Percentiles rank a stretch among this genome's conserved stretches.
Evolutionary conservation across 495 filamentous ascomycete species (phyloP).

Genomic region (Penicillium parvum): DNA sequence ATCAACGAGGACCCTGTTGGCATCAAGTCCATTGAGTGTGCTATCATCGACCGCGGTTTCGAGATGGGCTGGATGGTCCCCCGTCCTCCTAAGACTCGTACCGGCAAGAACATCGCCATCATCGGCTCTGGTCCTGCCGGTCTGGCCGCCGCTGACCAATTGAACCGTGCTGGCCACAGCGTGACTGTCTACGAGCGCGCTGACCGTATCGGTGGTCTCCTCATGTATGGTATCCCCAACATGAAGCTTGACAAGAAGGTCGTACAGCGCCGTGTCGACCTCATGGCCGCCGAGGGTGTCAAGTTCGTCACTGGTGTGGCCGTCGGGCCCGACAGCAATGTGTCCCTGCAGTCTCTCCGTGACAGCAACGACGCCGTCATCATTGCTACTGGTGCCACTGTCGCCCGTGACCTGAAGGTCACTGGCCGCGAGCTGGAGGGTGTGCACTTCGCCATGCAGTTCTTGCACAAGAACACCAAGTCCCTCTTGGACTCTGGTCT

Average conservation of each 20-base stretch:
- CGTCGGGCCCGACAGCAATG: slow-evolving; percentile 70
- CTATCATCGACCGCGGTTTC: slow-evolving; percentile 98
- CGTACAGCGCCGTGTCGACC: slow-evolving; percentile 91
- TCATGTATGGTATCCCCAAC: slow-evolving; percentile 99
- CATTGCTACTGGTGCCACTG: slow-evolving; percentile 94
- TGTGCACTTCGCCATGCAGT: slow-evolving; percentile 98
- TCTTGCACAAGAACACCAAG: slow-evolving; percentile 98
- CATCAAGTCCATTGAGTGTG: slow-evolving; percentile 99
- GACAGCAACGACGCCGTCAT: slow-evolving; percentile 78
- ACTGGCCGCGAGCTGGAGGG: slow-evolving; percentile 86
- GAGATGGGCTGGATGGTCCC: slow-evolving; percentile 99
- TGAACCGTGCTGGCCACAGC: slow-evolving; percentile 87
- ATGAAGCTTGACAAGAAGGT: slow-evolving; percentile 99
- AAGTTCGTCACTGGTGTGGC: slow-evolving; percentile 72
- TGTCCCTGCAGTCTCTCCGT: slow-evolving; percentile 73
- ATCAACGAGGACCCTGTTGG: slow-evolving; percentile 98
- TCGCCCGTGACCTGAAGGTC: slow-evolving; percentile 93
- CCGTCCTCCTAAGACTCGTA: slow-evolving; percentile 70
- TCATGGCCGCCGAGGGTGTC: slow-evolving; percentile 92
- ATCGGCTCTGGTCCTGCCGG: slow-evolving; percentile 94
- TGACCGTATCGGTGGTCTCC: slow-evolving; percentile 86
- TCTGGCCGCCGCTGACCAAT: slow-evolving; percentile 88
- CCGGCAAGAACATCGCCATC: slow-evolving; percentile 85
- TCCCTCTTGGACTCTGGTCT: slow-evolving; percentile 92
- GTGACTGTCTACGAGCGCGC: slow-evolving; percentile 96